phyloP scores from a whole-genome alignment of 257 asterid species.

The Mentha longifolia region DNA sequence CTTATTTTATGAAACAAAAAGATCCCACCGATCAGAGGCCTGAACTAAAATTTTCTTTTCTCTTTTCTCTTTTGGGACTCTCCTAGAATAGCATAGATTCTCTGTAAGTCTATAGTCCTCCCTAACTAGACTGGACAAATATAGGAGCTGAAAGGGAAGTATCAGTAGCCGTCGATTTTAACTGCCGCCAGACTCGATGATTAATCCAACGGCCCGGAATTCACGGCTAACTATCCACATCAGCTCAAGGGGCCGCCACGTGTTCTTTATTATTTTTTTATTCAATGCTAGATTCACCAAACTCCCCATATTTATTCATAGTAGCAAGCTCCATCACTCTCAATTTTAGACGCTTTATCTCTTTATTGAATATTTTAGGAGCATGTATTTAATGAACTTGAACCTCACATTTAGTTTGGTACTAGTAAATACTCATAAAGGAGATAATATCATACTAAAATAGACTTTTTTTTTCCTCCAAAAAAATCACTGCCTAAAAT shows the following conservation, averaged over 20 bases:
- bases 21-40: too few relatives aligned
- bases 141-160: slow-evolving; percentile 15
- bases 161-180: slow-evolving; percentile 23
- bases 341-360: neutral
- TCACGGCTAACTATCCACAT: slow-evolving; percentile 21
- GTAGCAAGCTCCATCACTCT: neutral
- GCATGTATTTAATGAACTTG: neutral
- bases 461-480: too few relatives aligned
- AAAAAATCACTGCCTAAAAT: neutral
- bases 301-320: neutral
- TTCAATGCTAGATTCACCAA: slow-evolving; percentile 40
- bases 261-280: neutral
- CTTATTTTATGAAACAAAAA: too few relatives aligned
- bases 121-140: neutral
- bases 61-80: too few relatives aligned
- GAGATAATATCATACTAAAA: neutral
- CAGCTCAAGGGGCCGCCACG: slow-evolving; percentile 11
- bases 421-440: too few relatives aligned
- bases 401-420: neutral
- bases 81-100: neutral
- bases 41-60: too few relatives aligned
- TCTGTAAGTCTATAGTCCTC: neutral
- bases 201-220: slow-evolving; percentile 31
- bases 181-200: neutral
- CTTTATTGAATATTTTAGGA: neutral